Evolutionary conservation across 192 early-diverging fungal species (phyloP), one percentile per base, ranked within the genome.

Genomic region (Coemansia sp.): DNA sequence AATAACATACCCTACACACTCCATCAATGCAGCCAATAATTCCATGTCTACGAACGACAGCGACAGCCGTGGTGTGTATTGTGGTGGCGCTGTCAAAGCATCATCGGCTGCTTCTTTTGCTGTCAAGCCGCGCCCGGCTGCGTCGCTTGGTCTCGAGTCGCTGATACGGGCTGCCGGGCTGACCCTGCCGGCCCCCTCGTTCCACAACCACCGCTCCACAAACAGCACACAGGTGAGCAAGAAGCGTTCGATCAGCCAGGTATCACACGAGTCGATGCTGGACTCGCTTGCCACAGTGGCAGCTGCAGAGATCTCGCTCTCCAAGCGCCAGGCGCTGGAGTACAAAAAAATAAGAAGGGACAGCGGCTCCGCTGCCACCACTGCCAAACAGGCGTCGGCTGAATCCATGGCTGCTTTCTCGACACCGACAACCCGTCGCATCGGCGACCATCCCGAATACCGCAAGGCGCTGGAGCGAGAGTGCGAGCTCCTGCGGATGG

Each of bases 211-310:
- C 48, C 48, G 35, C 48, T 46, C 48, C n/a, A 53, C 29, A 12
- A 31, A n/a, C n/a, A n/a, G 55, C 30, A 33, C 18, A 29, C 28
- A 57, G 8, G 16, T 57, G 55, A 26, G 9, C 48, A 67, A 28
- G 35, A 68, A 68, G 63, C 63, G 73, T 39, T 57, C 62, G 7
- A 43, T 64, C 23, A 71, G 68, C 61, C 61, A 70, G 55, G 2
- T 49, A 2, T 57, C 52, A 33, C 61, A 68, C 10, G 61, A 64
- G 61, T 59, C 56, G 31, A 43, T 74, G 42, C 70, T 78, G n/a
- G 69, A 75, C 48, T 67, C 81, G 9, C 66, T 77, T 46, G 80
- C 80, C 15, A 82, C 68, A 0, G 75, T 77, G 29, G 75, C 80
- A 6, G 66, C 66, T 0, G 75, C 80, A 8, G 75, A 71, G 66